These are phyloP conservation scores for Nicotiana undulata DNA, from an alignment of 257 asterid species.

Conservation along the genomic window DNA sequence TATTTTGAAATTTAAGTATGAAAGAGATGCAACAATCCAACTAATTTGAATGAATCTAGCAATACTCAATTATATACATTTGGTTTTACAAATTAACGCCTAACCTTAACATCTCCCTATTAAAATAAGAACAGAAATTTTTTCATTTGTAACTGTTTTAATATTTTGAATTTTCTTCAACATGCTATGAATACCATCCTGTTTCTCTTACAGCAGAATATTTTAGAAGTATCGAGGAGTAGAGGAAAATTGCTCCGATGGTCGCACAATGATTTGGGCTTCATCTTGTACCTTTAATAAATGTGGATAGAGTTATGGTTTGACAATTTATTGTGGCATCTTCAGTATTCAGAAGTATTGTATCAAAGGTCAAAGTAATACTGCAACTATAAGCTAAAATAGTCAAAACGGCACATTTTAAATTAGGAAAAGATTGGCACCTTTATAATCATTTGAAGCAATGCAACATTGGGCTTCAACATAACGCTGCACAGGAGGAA, in stretches of 20 bases:
- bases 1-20: not conserved
- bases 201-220: not conserved
- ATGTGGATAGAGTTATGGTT: not conserved
- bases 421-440: constrained; percentile 33
- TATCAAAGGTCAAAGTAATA: not conserved
- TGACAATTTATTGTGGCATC: not conserved
- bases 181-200: not conserved
- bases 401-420: not conserved
- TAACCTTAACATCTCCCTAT: not conserved
- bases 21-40: not conserved
- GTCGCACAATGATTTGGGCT: too few species aligned
- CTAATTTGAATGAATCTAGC: not conserved
- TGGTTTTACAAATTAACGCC: not conserved
- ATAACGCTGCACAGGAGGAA: constrained; percentile 58
- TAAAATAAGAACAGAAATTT: not conserved
- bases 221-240: not conserved
- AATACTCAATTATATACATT: not conserved
- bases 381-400: not conserved
- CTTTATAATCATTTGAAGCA: constrained; percentile 93
- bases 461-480: constrained; percentile 93
- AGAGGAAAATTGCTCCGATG: not conserved
- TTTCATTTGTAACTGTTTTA: not conserved
- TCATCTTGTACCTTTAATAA: not conserved
- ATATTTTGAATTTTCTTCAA: not conserved
- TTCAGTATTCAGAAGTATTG: not conserved